These are phyloP conservation scores for Mycena haematopus DNA, from an alignment of 768 basidiomycete species.

Conservation along the genomic window DNA sequence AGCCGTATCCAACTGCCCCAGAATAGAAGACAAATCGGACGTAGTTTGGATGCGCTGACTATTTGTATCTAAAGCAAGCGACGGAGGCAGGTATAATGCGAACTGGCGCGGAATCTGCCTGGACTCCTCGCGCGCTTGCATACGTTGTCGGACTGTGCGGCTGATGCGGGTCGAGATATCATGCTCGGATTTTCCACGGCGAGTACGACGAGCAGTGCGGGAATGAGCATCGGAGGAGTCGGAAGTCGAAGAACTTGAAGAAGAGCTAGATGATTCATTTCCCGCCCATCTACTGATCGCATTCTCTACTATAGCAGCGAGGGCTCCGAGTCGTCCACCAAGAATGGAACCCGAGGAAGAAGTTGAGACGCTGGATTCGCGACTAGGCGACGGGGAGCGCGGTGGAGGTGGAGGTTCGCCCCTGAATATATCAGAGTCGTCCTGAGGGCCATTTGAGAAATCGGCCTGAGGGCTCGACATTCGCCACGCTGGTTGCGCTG, in stretches of 20 bases:
- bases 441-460: constrained; percentile 1
- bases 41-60: constrained; percentile 47
- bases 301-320: constrained; percentile 69
- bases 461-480: constrained; percentile 4
- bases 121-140: constrained; percentile 67
- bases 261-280: constrained; percentile 45
- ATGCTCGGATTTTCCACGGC: constrained; percentile 59
- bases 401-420: constrained; percentile 51
- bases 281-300: constrained; percentile 79
- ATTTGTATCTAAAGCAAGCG: constrained; percentile 29
- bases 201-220: constrained; percentile 50
- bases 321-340: constrained; percentile 53
- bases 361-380: constrained; percentile 41
- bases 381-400: constrained; percentile 34
- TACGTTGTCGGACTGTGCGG: too few relatives aligned
- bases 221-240: constrained; percentile 50
- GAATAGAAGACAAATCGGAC: constrained; percentile 52
- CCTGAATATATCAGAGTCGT: constrained; percentile 61
- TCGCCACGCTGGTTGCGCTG: constrained; percentile 5
- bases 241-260: constrained; percentile 37
- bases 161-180: constrained; percentile 65
- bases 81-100: constrained; percentile 65
- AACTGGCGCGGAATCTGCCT: constrained; percentile 69
- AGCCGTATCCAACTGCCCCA: constrained; percentile 56
- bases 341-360: constrained; percentile 47